Conservation (phyloP, 1,139 yeast species). For the Williopsis jadinii region DNA sequence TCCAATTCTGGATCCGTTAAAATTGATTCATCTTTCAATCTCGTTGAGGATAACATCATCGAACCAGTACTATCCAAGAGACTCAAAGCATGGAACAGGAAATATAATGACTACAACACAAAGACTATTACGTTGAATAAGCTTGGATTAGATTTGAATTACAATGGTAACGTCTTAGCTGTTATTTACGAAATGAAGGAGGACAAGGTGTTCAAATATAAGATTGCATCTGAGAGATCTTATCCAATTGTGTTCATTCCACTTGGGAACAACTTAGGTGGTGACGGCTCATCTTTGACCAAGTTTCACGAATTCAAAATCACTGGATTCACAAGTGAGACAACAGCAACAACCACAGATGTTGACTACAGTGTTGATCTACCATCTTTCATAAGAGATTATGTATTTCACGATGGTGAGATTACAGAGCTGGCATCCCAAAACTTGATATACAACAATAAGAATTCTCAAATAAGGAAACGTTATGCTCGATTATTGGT, state of each 20-base stretch:
- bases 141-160: slow-evolving; percentile 26
- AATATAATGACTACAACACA: slow-evolving; percentile 18
- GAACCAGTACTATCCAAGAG: slow-evolving; percentile 11
- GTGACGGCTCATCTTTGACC: slow-evolving; percentile 24
- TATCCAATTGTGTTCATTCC: slow-evolving; percentile 26
- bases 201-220: slow-evolving; percentile 25
- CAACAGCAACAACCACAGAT: neutral
- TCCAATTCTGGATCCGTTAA: slow-evolving; percentile 7
- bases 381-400: slow-evolving; percentile 18
- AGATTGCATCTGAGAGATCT: slow-evolving; percentile 27
- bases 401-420: slow-evolving; percentile 16
- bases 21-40: slow-evolving; percentile 4
- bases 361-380: slow-evolving; percentile 13
- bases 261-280: slow-evolving; percentile 19
- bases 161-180: slow-evolving; percentile 27
- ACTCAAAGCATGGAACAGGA: slow-evolving; percentile 15
- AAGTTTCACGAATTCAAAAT: slow-evolving; percentile 29
- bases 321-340: slow-evolving; percentile 12
- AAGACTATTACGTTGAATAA: slow-evolving; percentile 14
- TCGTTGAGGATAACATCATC: slow-evolving; percentile 10
- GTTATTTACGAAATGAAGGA: slow-evolving; percentile 28
- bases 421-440: slow-evolving; percentile 20
- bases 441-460: slow-evolving; percentile 23
- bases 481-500: slow-evolving; percentile 22
- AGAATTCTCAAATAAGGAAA: slow-evolving; percentile 12